Conservation (phyloP, 768 basidiomycete genomes). For the Tricholoma flavovirens region DNA sequence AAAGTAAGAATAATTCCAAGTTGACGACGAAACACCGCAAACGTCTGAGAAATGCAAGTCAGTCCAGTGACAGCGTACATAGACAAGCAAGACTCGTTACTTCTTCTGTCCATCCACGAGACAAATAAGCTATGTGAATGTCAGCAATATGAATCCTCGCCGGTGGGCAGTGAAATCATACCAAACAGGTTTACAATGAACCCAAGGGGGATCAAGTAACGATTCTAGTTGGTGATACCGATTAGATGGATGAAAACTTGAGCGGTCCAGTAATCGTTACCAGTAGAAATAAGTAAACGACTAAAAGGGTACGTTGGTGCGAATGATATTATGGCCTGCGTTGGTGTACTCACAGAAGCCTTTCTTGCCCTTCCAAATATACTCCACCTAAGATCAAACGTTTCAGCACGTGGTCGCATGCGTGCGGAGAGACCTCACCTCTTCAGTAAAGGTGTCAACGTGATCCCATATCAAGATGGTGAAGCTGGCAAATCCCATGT, state of each 20-base stretch:
- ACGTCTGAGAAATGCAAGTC: neutral
- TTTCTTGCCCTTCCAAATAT: conserved; percentile 48
- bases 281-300: conserved; percentile 38
- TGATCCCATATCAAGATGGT: conserved; percentile 53
- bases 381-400: conserved; percentile 33
- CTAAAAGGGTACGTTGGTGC: conserved; percentile 16
- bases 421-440: conserved; percentile 21
- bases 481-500: conserved; percentile 47
- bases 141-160: neutral
- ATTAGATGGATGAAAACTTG: neutral
- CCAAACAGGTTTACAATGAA: conserved; percentile 55
- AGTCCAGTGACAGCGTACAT: too few relatives aligned
- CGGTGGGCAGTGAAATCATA: conserved; percentile 10
- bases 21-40: neutral
- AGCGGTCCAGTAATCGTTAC: conserved; percentile 15
- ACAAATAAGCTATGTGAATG: conserved; percentile 33
- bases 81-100: conserved; percentile 19
- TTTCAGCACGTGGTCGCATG: neutral
- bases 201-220: conserved; percentile 57
- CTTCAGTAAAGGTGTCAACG: conserved; percentile 43
- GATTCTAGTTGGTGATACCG: conserved; percentile 35
- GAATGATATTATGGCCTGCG: neutral
- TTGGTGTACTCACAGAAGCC: conserved; percentile 32
- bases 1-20: neutral
- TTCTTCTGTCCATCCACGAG: conserved; percentile 33